These are phyloP conservation scores for Ogataea methylovora DNA, from an alignment of 805 yeast genomes.

Conservation along the genomic window DNA sequence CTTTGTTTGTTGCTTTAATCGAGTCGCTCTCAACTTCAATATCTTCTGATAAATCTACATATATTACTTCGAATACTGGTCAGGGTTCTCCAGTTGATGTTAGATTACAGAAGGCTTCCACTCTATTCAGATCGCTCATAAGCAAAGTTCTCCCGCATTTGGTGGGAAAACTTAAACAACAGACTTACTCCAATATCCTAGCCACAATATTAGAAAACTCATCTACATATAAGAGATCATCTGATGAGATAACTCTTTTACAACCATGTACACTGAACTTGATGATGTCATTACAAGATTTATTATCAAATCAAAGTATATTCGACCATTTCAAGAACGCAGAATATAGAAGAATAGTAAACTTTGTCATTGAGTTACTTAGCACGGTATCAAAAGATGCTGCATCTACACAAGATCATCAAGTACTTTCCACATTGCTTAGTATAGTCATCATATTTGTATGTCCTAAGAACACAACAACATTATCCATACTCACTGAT, in stretches of 20 bases:
- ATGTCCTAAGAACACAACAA: slow-evolving; percentile 12
- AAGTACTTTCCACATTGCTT: too few relatives aligned
- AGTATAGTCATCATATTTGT: slow-evolving; percentile 10
- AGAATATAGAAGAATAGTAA: neutral
- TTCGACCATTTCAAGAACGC: neutral
- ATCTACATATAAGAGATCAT: neutral
- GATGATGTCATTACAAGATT: slow-evolving; percentile 10
- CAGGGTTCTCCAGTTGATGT: slow-evolving; percentile 14
- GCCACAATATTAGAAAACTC: neutral
- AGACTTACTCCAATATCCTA: neutral
- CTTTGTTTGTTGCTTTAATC: slow-evolving; percentile 18
- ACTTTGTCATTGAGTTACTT: neutral
- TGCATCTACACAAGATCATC: too few relatives aligned
- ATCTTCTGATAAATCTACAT: too few relatives aligned
- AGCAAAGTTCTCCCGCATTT: neutral
- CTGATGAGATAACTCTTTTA: neutral
- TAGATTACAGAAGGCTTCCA: slow-evolving; percentile 16
- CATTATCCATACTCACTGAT: slow-evolving; percentile 8
- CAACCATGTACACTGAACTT: too few relatives aligned
- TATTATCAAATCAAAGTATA: slow-evolving; percentile 3
- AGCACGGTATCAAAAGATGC: neutral
- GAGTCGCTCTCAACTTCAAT: too few relatives aligned
- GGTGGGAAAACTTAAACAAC: neutral
- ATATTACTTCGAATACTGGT: too few relatives aligned
- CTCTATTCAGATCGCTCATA: slow-evolving; percentile 6